Base-by-base conservation (phyloP, 108 stramenopile genomes). In the Skeletonema tropicum region DNA sequence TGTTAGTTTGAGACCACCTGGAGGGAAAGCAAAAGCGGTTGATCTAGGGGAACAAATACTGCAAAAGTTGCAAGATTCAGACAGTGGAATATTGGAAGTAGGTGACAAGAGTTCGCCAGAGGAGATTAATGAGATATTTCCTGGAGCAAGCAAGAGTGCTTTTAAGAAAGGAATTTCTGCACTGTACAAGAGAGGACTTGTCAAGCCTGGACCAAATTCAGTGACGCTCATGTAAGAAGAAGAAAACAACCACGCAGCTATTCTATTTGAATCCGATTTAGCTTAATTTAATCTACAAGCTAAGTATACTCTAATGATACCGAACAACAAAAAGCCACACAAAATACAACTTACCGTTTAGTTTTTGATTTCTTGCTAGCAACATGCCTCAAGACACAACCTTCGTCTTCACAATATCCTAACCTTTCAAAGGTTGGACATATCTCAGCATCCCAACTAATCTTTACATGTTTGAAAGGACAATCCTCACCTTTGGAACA, bases 81-180 rank as follows among this genome's bases (percentile, higher is more conserved):
- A 42, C n/a, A 73, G 70, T 46, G 78, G 85, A 15, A 58, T 61
- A 15, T 58, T 94, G 38, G 60, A 70, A 17, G 75, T 94, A 21
- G 93, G 93, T 12, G 93, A 94, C 70, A 94, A 92, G 75, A 90
- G 89, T 6, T 52, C 74, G 21, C 94, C 94, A 5, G 80, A 85
- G 70, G 91, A 91, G 17, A 92, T 94, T 21, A 85, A 71, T 45
- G 42, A 57, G 35, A 66, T 75, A 17, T 94, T 92, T 80, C 94
- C 94, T 10, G 94, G 94, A 23, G 77, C 84, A 41, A 76, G 84
- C 61, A 87, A 83, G 46, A 58, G 32, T 10, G 66, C 71, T 0
- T 88, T 88, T 68, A 88, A 86, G 60, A 86, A 82, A 55, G 91
- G 89, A 6, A 77, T 92, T 10, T 77, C 89, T 10, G 84, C 75